Percentiles rank a stretch among this genome's conserved stretches.
phyloP scores from a whole-genome alignment of 2,329 filamentous ascomycete genomes.

The Cordyceps fumosorosea region DNA sequence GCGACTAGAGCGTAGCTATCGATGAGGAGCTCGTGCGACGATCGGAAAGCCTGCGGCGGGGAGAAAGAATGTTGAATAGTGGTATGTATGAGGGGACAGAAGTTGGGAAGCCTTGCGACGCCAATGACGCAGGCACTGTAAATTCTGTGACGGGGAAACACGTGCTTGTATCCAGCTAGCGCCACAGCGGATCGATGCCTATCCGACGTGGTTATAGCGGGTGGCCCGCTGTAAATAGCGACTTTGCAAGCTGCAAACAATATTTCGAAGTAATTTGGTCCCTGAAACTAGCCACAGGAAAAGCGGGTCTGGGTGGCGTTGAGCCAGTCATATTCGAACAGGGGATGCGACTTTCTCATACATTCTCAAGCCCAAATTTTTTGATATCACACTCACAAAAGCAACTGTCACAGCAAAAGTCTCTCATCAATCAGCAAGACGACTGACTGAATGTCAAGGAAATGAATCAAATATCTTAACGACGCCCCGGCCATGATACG shows the following conservation, averaged over 20 bases:
- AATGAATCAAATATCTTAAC: constrained; percentile 3
- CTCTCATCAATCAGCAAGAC: background rate
- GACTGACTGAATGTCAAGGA: background rate
- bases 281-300: background rate
- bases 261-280: background rate
- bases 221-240: background rate
- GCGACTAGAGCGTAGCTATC: background rate
- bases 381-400: background rate
- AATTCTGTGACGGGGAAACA: background rate
- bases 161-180: background rate
- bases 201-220: background rate
- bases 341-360: background rate
- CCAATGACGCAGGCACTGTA: constrained; percentile 1
- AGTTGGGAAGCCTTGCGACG: background rate
- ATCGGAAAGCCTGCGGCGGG: background rate
- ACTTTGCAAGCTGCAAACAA: too few relatives aligned
- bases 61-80: background rate
- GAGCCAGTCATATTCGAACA: background rate
- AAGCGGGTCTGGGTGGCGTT: constrained; percentile 1
- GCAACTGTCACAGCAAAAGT: background rate
- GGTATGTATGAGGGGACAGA: background rate
- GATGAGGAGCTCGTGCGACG: background rate
- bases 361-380: background rate
- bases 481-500: constrained; percentile 2
- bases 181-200: background rate